Evolutionary conservation across 805 yeast genomes (phyloP).

Genomic region (Ogataea henricii): DNA sequence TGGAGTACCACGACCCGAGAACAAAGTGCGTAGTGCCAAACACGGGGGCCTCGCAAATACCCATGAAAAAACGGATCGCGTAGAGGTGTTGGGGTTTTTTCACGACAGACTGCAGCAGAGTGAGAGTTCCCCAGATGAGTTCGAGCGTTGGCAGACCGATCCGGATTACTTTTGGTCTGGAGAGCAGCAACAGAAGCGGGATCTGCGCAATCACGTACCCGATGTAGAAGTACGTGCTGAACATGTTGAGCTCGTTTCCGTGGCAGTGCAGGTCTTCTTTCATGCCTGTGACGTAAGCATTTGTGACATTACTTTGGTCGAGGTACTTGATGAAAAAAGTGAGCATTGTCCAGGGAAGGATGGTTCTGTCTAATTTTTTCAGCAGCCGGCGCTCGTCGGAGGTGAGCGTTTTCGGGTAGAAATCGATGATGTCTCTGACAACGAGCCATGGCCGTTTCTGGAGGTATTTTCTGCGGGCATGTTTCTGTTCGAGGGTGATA

Average conservation of each 20-base stretch:
- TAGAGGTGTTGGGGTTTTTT: slow-evolving; percentile 49
- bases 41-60: slow-evolving; percentile 45
- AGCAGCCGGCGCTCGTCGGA: slow-evolving; percentile 6
- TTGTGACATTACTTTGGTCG: slow-evolving; percentile 54
- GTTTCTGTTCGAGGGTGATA: not conserved
- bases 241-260: slow-evolving; percentile 27
- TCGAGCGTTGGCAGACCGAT: slow-evolving; percentile 1
- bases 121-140: slow-evolving; percentile 3
- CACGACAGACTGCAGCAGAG: slow-evolving; percentile 17
- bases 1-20: slow-evolving; percentile 7
- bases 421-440: slow-evolving; percentile 2
- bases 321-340: slow-evolving; percentile 44
- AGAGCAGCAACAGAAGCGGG: slow-evolving; percentile 36
- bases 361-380: slow-evolving; percentile 6
- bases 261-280: slow-evolving; percentile 42
- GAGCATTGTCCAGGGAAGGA: slow-evolving; percentile 1
- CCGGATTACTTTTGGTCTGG: slow-evolving; percentile 1
- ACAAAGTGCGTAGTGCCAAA: slow-evolving; percentile 6
- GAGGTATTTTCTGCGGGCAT: slow-evolving; percentile 4
- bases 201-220: slow-evolving; percentile 64
- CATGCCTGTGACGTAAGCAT: slow-evolving; percentile 69
- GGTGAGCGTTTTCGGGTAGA: slow-evolving; percentile 4
- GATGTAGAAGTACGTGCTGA: slow-evolving; percentile 26
- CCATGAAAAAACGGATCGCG: slow-evolving; percentile 60
- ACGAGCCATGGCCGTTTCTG: slow-evolving; percentile 7